A percentile compares a stretch with the other conserved stretches of the same genome.
Evolutionary conservation across 2,329 filamentous ascomycete species (phyloP).

Genomic region (Colletotrichum brevisporum): DNA sequence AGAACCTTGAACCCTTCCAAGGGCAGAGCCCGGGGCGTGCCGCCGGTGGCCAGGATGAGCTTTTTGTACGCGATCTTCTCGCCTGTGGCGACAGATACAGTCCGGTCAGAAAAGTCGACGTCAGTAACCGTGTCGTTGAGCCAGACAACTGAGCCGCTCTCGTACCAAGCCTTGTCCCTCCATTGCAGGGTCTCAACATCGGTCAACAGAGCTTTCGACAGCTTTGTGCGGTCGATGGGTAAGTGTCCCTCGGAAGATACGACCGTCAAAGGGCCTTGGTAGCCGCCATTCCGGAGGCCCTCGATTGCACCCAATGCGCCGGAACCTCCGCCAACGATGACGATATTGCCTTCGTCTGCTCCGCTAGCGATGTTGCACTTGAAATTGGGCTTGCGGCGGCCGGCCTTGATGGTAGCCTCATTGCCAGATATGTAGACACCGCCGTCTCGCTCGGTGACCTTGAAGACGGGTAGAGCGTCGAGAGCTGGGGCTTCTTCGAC

Average conservation of each 20-base stretch:
- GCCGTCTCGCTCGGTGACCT: slow-evolving; percentile 84
- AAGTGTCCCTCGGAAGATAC: slow-evolving; percentile 87
- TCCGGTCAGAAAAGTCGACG: slow-evolving; percentile 82
- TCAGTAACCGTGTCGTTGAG: slow-evolving; percentile 75
- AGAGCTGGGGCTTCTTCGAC: slow-evolving; percentile 95
- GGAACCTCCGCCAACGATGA: slow-evolving; percentile 91
- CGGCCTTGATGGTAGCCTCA: slow-evolving; percentile 82
- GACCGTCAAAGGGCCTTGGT: slow-evolving; percentile 83
- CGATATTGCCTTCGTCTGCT: slow-evolving; percentile 72
- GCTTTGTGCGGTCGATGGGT: slow-evolving; percentile 93
- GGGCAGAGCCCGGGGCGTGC: slow-evolving; percentile 81
- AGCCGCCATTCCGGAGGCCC: slow-evolving; percentile 85
- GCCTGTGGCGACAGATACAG: slow-evolving; percentile 81
- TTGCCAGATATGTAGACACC: slow-evolving; percentile 88
- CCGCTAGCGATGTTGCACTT: slow-evolving; percentile 72
- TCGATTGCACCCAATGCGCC: slow-evolving; percentile 87
- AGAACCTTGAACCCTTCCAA: slow-evolving; percentile 89
- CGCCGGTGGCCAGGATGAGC: slow-evolving; percentile 91
- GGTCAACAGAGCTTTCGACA: slow-evolving; percentile 92
- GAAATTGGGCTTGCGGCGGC: slow-evolving; percentile 80
- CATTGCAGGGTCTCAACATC: slow-evolving; percentile 84
- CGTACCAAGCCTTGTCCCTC: slow-evolving; percentile 84
- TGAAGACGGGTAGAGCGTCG: slow-evolving; percentile 87
- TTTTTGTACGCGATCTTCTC: slow-evolving; percentile 85
- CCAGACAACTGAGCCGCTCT: slow-evolving; percentile 69